Evolutionary conservation across 129 eudicot species (phyloP).

Genomic region (Artemisia argyi): DNA sequence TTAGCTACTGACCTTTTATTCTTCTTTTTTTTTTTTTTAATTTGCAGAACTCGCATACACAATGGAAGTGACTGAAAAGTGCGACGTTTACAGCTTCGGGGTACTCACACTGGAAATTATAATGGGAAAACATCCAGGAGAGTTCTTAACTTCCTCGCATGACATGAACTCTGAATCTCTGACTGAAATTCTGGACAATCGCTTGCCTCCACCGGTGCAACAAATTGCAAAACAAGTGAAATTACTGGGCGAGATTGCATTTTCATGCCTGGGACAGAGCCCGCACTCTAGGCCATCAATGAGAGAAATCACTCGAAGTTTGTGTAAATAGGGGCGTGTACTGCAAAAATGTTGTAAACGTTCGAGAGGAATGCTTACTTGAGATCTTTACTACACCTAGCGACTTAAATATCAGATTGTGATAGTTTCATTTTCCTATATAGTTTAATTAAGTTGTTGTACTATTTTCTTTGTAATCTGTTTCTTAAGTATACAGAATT

Average conservation of each 20-base stretch:
- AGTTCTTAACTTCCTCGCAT: background rate
- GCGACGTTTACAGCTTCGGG: constrained; percentile 18
- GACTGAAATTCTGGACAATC: background rate
- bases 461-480: too few relatives aligned
- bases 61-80: constrained; percentile 12
- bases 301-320: too few relatives aligned
- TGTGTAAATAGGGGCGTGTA: too few relatives aligned
- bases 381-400: too few relatives aligned
- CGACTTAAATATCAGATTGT: too few relatives aligned
- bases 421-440: too few relatives aligned
- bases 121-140: constrained; percentile 27
- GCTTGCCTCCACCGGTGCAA: background rate
- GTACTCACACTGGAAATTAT: constrained; percentile 15
- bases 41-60: constrained; percentile 21
- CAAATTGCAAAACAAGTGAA: background rate
- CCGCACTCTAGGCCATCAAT: too few relatives aligned
- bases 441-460: too few relatives aligned
- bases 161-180: background rate
- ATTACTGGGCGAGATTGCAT: background rate
- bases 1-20: background rate
- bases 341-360: too few relatives aligned
- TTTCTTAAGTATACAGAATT: too few relatives aligned
- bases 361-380: too few relatives aligned
- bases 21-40: background rate
- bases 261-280: background rate